Evolutionary conservation across 176 grass and related monocot species (phyloP).

Genomic region (Cenchrus fungigraminus): DNA sequence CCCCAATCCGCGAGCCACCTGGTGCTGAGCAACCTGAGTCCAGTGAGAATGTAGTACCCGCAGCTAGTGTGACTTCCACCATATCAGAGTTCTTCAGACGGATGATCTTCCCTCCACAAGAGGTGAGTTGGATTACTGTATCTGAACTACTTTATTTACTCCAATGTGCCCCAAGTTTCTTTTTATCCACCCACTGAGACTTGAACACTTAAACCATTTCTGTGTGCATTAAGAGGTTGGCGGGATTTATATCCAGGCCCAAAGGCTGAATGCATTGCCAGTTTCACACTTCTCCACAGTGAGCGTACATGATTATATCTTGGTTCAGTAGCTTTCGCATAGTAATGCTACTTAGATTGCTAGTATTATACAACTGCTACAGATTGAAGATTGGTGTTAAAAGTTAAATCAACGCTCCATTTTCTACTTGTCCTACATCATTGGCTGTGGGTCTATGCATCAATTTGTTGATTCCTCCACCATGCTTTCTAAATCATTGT

Average conservation of each 20-base stretch:
- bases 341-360: neutral
- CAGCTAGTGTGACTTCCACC: constrained; percentile 29
- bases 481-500: neutral
- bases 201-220: neutral
- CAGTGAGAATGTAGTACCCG: constrained; percentile 3
- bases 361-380: neutral
- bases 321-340: neutral
- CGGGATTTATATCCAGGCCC: too few relatives aligned
- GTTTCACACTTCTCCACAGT: neutral
- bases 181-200: neutral
- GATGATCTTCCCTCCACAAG: constrained; percentile 57
- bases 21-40: constrained; percentile 42
- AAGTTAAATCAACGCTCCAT: neutral
- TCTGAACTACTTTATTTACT: neutral
- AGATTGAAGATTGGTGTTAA: constrained; percentile 5
- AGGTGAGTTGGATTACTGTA: constrained; percentile 49
- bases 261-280: neutral
- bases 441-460: neutral
- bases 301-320: neutral
- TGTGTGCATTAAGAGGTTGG: neutral
- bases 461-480: neutral
- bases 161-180: neutral
- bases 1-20: constrained; percentile 38
- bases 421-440: neutral
- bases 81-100: constrained; percentile 62